Conservation (phyloP, 805 yeast genomes). For the Nakazawaea anatomiae region DNA sequence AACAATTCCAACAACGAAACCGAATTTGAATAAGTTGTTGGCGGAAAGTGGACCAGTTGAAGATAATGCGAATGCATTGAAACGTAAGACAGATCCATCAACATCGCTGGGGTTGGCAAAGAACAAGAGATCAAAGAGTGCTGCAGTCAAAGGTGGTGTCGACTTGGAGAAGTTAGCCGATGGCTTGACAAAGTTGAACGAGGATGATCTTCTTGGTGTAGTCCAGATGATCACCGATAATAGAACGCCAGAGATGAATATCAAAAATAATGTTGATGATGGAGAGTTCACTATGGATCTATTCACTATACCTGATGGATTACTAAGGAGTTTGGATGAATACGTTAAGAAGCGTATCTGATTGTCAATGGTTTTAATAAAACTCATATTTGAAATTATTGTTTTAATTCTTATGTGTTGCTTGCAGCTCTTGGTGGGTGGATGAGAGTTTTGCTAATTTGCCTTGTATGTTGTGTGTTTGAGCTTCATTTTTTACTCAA, state of each 20-base stretch:
- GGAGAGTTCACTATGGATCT: slow-evolving; percentile 98
- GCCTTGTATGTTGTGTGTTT: too few species aligned
- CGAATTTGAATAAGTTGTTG: slow-evolving; percentile 63
- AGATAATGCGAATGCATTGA: slow-evolving; percentile 20
- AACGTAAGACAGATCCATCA: slow-evolving; percentile 12
- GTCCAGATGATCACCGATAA: slow-evolving; percentile 98
- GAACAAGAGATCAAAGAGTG: slow-evolving; percentile 46
- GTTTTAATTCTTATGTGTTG: too few species aligned
- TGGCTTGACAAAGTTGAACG: slow-evolving; percentile 79
- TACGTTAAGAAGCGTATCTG: slow-evolving; percentile 67
- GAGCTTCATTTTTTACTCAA: too few species aligned
- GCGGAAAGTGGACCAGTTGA: slow-evolving; percentile 84
- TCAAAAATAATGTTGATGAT: slow-evolving; percentile 90
- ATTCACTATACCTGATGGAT: slow-evolving; percentile 84
- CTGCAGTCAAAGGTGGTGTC: slow-evolving; percentile 66
- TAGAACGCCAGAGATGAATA: slow-evolving; percentile 89
- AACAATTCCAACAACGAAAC: slow-evolving; percentile 70
- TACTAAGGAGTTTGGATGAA: slow-evolving; percentile 91
- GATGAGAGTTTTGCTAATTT: too few species aligned
- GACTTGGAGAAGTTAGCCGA: slow-evolving; percentile 90
- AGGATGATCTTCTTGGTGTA: slow-evolving; percentile 89
- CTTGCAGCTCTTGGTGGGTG: too few species aligned
- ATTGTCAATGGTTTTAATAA: too few species aligned
- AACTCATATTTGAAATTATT: too few species aligned
- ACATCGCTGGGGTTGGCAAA: slow-evolving; percentile 27